Evolutionary conservation across 2,329 filamentous ascomycete species (phyloP), one percentile per base, ranked within the genome.

Genomic region (Truncatella angustata): DNA sequence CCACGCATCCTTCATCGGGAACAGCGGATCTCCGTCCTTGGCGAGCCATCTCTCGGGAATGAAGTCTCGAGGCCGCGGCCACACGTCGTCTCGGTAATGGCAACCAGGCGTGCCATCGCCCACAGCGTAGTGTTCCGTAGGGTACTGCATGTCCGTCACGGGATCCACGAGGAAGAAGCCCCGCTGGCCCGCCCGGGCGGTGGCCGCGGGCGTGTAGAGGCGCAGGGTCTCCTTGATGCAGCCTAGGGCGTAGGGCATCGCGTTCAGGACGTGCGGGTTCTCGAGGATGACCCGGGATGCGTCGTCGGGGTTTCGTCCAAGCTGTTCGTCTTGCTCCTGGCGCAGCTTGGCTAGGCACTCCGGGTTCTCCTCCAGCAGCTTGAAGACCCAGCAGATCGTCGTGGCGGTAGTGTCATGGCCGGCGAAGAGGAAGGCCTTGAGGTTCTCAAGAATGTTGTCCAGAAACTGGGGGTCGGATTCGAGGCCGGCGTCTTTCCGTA

Each of bases 351-450:
- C 23, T 16, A 46, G 21, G 11, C 23, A 30, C 7, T 46, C 23
- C 10, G 43, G 43, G 18, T 46, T 30, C 18, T 46, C 26, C 26
- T 34, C 26, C 23, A 46, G 43, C 23, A 18, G 16, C 14, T 46
- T 30, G 43, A 46, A 46, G 11, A 11, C 11, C 43, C 43, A 46
- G 43, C 43, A 46, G 23, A 64, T 52, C 7, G 58, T 62, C 16
- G 45, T 58, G 23, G 57, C 58, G 0, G 62, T 63, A 20, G 64
- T 66, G 50, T 66, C 63, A 36, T 63, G 62, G 5, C 64, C 63
- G 6, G 59, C 62, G 32, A 64, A 60, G 2, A 65, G 50, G 32
- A 65, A 63, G 1, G 58, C 44, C 18, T 58, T 58, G 3, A 63
- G 48, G 39, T 62, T 57, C 11, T 49, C 40, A 2, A 59, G 47